phyloP scores from a whole-genome alignment of 2,329 filamentous ascomycete species.

The Fusarium illudens region DNA sequence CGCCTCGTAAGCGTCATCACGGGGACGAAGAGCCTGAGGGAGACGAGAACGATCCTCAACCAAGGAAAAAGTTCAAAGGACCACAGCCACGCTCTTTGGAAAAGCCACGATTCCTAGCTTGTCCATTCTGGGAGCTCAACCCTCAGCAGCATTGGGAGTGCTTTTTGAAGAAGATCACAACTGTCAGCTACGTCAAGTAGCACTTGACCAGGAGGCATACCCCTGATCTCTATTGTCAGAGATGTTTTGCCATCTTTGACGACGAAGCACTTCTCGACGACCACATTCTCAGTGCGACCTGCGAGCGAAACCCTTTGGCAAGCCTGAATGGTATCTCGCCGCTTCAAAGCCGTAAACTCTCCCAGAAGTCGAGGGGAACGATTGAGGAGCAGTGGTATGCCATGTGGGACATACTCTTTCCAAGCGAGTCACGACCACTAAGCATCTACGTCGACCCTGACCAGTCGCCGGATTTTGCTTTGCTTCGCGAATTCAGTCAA shows the following conservation, averaged over 20 bases:
- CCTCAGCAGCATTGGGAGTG: background rate
- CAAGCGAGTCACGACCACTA: background rate
- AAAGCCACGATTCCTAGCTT: background rate
- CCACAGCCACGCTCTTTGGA: background rate
- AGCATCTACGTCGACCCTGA: background rate
- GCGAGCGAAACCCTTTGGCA: background rate
- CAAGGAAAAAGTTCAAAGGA: background rate
- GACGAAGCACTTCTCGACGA: background rate
- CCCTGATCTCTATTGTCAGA: background rate
- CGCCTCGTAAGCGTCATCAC: background rate
- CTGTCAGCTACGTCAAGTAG: background rate
- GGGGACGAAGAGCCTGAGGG: background rate
- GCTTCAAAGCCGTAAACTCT: background rate
- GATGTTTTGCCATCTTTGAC: background rate
- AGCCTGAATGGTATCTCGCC: background rate
- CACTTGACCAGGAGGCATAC: background rate
- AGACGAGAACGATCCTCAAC: background rate
- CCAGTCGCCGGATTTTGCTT: background rate
- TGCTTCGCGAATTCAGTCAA: background rate
- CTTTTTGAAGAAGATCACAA: background rate
- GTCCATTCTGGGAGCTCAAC: slow-evolving; percentile 6
- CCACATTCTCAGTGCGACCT: background rate
- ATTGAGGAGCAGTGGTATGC: background rate
- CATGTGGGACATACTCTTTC: background rate
- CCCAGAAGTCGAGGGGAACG: background rate